phyloP scores from a whole-genome alignment of 139 green algal genomes.

The Coccomyxa sp. region DNA sequence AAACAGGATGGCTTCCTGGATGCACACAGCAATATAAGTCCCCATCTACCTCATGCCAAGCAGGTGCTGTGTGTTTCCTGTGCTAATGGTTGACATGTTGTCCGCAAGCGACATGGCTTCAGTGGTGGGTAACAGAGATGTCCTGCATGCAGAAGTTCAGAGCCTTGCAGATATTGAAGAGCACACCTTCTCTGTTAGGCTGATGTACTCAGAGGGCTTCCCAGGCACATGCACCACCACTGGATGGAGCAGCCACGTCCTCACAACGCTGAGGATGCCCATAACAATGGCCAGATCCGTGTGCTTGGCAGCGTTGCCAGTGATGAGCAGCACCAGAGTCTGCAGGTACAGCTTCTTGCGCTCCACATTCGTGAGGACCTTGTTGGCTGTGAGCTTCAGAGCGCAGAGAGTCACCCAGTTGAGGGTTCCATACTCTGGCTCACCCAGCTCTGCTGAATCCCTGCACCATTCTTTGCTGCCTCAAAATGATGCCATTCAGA shows the following conservation, averaged over 20 bases:
- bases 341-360: conserved; percentile 73
- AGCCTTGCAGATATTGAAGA: too few relatives aligned
- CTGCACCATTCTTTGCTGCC: not conserved
- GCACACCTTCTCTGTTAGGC: conserved; percentile 4
- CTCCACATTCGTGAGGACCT: conserved; percentile 50
- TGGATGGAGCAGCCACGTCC: conserved; percentile 37
- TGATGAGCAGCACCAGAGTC: conserved; percentile 74
- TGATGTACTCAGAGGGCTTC: not conserved
- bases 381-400: conserved; percentile 50
- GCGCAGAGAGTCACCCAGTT: conserved; percentile 58
- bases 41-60: too few relatives aligned
- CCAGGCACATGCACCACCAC: not conserved
- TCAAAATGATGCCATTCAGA: not conserved
- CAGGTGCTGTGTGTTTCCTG: too few relatives aligned
- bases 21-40: too few relatives aligned
- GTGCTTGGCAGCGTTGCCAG: conserved; percentile 24
- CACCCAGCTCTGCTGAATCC: conserved; percentile 5
- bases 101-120: too few relatives aligned
- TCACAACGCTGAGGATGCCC: conserved; percentile 41
- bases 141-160: too few relatives aligned
- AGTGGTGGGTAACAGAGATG: too few relatives aligned
- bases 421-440: conserved; percentile 65
- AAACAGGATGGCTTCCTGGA: conserved; percentile 83
- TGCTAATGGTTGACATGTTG: too few relatives aligned
- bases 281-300: conserved; percentile 65